Evolutionary conservation across 148 eudicot species (phyloP).

Genomic region (Chenopodium berlandieri): DNA sequence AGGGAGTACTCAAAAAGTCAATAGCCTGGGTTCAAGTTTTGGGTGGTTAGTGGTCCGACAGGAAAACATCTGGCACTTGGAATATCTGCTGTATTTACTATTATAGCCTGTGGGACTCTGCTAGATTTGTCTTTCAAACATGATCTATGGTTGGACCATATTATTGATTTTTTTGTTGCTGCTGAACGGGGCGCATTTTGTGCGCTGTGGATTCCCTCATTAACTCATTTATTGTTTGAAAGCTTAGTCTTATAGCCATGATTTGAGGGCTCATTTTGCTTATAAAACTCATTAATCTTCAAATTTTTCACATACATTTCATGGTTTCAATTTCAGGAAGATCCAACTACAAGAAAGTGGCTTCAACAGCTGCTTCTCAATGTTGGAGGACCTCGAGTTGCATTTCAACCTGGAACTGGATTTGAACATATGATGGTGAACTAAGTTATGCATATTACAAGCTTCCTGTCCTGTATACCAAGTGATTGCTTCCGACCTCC

Average conservation of each 20-base stretch:
- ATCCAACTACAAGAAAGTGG: constrained; percentile 91
- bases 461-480: not conserved
- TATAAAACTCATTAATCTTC: not conserved
- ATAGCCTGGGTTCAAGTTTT: not conserved
- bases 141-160: not conserved
- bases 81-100: not conserved
- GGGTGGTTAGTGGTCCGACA: not conserved
- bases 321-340: constrained; percentile 57
- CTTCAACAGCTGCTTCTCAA: constrained; percentile 75
- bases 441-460: constrained; percentile 6
- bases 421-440: constrained; percentile 59
- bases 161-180: not conserved
- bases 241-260: not conserved
- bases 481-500: not conserved
- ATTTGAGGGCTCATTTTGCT: not conserved
- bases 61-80: not conserved
- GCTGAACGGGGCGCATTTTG: not conserved
- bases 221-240: not conserved
- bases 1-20: not conserved
- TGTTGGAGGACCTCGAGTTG: constrained; percentile 60
- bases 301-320: not conserved
- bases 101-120: not conserved
- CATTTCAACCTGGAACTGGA: constrained; percentile 62
- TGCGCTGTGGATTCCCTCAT: not conserved
- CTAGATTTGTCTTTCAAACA: not conserved